A percentile compares a stretch with the other conserved stretches of the same genome.
These are phyloP conservation scores for Marchantia polymorpha DNA, from an alignment of 225 moss, liverwort and hornwort genomes.

Conservation along the genomic window DNA sequence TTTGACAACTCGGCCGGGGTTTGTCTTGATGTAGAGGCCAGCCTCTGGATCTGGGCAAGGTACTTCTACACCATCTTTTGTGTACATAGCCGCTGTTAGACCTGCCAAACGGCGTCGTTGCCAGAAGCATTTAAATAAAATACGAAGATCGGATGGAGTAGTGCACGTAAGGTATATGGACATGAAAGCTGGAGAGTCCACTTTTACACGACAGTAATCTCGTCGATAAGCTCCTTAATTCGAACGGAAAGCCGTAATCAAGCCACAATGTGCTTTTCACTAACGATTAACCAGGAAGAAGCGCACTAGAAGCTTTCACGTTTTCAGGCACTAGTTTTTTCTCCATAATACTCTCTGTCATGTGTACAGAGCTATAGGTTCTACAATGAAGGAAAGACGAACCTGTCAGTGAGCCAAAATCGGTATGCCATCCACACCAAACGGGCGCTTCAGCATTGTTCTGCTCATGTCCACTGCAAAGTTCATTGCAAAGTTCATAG, in stretches of 20 bases:
- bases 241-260: not conserved
- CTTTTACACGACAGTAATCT: not conserved
- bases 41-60: slow-evolving; percentile 73
- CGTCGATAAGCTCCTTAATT: not conserved
- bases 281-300: not conserved
- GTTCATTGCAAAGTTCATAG: not conserved
- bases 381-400: slow-evolving; percentile 1
- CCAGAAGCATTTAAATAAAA: no score
- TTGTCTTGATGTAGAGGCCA: slow-evolving; percentile 82
- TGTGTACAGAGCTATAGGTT: not conserved
- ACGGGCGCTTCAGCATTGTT: slow-evolving; percentile 49
- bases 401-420: slow-evolving; percentile 96
- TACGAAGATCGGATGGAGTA: not conserved
- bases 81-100: slow-evolving; percentile 88
- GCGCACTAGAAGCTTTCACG: not conserved
- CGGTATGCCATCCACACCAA: slow-evolving; percentile 99
- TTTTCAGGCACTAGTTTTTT: not conserved
- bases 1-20: slow-evolving; percentile 65
- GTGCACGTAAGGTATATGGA: not conserved
- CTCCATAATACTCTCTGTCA: not conserved
- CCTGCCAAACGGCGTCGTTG: slow-evolving; percentile 44
- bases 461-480: slow-evolving; percentile 19
- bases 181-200: not conserved
- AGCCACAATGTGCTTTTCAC: not conserved
- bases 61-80: slow-evolving; percentile 51